These are phyloP conservation scores for Gracilaria caudata DNA, from an alignment of 23 red algal genomes.

Conservation along the genomic window DNA sequence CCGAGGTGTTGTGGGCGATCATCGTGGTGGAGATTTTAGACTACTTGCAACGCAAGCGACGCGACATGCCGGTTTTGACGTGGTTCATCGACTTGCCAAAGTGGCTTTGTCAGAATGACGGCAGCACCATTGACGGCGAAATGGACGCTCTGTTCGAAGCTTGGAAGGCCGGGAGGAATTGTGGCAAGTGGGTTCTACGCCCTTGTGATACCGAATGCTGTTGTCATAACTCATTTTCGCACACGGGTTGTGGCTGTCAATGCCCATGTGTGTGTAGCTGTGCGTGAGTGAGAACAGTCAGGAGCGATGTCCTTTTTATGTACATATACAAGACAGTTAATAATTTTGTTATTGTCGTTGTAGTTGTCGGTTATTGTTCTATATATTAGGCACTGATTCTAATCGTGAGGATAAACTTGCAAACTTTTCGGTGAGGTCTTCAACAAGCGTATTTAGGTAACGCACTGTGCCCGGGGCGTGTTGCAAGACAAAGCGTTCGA, in stretches of 20 bases:
- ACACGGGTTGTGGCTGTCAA: conserved; percentile 46
- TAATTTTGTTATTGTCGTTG: conserved; percentile 4
- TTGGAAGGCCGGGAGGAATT: conserved; percentile 34
- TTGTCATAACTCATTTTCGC: conserved; percentile 42
- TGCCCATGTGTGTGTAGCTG: conserved; percentile 56
- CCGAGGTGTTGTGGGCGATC: conserved; percentile 44
- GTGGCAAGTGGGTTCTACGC: conserved; percentile 29
- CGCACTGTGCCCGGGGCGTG: conserved; percentile 47
- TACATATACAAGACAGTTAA: conserved; percentile 21
- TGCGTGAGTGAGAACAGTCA: neutral
- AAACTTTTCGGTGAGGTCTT: conserved; percentile 60
- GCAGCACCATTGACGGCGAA: conserved; percentile 22
- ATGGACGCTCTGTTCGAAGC: conserved; percentile 39
- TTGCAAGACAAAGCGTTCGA: conserved; percentile 42
- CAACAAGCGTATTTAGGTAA: conserved; percentile 27
- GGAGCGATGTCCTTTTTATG: neutral
- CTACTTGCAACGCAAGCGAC: conserved; percentile 44
- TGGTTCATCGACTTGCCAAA: conserved; percentile 46
- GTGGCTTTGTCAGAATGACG: conserved; percentile 54
- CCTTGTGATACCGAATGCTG: conserved; percentile 55
- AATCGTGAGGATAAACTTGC: conserved; percentile 25
- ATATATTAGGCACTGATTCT: conserved; percentile 18
- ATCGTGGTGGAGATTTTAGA: conserved; percentile 42
- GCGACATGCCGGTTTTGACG: conserved; percentile 26
- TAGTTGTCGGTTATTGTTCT: conserved; percentile 4